These are phyloP conservation scores for Phytopythium mirpurense DNA, from an alignment of 352 stramenopile genomes.

Conservation along the genomic window DNA sequence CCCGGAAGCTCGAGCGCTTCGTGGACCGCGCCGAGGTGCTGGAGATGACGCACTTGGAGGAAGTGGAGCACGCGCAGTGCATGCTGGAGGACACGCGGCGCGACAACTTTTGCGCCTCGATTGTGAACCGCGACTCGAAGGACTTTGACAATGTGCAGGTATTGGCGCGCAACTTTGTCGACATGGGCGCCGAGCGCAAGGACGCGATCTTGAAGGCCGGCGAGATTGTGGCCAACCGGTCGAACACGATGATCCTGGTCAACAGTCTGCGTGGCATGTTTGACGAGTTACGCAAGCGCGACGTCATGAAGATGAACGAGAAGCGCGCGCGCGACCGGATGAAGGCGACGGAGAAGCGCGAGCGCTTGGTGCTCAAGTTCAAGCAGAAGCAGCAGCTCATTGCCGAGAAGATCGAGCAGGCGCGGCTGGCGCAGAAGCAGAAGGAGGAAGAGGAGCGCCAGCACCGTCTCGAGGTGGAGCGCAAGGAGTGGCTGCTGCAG, in stretches of 20 bases:
- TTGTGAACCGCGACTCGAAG: conserved; percentile 55
- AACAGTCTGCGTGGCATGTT: conserved; percentile 61
- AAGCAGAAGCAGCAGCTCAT: conserved; percentile 59
- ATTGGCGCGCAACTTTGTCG: conserved; percentile 57
- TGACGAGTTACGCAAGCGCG: conserved; percentile 62
- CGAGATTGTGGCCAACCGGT: conserved; percentile 74
- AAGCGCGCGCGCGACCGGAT: conserved; percentile 46
- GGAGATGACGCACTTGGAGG: conserved; percentile 64
- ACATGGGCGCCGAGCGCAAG: conserved; percentile 51
- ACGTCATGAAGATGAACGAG: conserved; percentile 78
- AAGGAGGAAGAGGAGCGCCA: conserved; percentile 39
- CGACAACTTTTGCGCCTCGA: conserved; percentile 53
- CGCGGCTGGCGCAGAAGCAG: conserved; percentile 41
- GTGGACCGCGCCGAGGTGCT: conserved; percentile 64
- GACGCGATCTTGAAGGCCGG: conserved; percentile 68
- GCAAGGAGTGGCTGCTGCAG: conserved; percentile 29
- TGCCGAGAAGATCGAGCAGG: conserved; percentile 55
- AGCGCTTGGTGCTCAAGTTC: conserved; percentile 62
- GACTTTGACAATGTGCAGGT: conserved; percentile 57
- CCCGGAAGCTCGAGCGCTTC: conserved; percentile 47
- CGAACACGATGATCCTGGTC: conserved; percentile 76
- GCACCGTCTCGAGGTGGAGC: conserved; percentile 23
- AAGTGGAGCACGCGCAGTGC: conserved; percentile 67
- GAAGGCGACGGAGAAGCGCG: conserved; percentile 54
- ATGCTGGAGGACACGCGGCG: conserved; percentile 59